Evolutionary conservation across 305 asterid genomes (phyloP).

Genomic region (Fraxinus angustifolia): DNA sequence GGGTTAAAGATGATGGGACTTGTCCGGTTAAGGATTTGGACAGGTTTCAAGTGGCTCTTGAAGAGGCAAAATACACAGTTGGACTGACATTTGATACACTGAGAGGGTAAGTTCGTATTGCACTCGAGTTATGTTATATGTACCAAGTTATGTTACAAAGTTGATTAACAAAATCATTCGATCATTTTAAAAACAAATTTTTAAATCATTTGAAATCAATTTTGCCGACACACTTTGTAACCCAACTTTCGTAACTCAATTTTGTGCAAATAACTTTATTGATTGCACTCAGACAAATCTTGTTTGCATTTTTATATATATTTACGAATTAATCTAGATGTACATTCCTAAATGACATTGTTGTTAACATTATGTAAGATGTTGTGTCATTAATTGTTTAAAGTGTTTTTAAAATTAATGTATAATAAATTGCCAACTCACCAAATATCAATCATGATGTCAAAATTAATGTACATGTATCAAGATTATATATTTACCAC

Average conservation of each 20-base stretch:
- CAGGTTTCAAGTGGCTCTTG: constrained; percentile 49
- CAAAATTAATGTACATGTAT: not conserved
- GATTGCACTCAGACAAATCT: not conserved
- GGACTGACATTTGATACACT: constrained; percentile 70
- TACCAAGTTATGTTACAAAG: too few relatives aligned
- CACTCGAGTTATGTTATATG: too few relatives aligned
- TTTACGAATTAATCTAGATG: too few relatives aligned
- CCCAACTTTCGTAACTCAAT: too few relatives aligned
- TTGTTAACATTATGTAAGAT: not conserved
- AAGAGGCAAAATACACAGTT: constrained; percentile 67
- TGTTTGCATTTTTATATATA: not conserved
- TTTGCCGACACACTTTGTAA: too few relatives aligned
- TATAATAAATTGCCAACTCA: not conserved
- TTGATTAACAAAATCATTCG: too few relatives aligned
- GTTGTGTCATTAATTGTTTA: too few relatives aligned
- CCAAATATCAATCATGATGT: not conserved
- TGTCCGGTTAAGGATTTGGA: constrained; percentile 35
- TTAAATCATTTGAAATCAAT: too few relatives aligned
- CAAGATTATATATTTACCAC: not conserved
- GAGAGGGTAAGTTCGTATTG: constrained; percentile 39
- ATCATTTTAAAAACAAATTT: too few relatives aligned
- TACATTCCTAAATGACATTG: too few relatives aligned
- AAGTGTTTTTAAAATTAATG: not conserved
- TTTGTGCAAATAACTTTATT: too few relatives aligned
- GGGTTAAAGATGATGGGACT: constrained; percentile 39